Evolutionary conservation across 352 stramenopile species (phyloP).

Genomic region (Phytophthora cryptogea): DNA sequence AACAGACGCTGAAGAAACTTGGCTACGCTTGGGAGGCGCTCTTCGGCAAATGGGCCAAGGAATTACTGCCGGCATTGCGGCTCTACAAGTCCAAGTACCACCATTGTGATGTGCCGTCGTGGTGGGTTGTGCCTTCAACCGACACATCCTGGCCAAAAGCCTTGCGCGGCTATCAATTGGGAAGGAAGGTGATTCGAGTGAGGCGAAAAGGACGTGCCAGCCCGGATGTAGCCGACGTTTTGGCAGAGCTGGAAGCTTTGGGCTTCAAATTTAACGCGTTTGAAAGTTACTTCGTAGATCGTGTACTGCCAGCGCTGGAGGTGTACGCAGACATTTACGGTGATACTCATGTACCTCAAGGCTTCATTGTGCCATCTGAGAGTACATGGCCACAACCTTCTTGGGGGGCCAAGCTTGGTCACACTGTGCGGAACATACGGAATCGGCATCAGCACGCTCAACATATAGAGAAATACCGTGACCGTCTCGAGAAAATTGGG

Average conservation of each 20-base stretch:
- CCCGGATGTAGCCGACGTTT: conserved; percentile 50
- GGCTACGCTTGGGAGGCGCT: conserved; percentile 64
- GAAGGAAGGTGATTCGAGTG: conserved; percentile 76
- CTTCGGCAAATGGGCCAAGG: conserved; percentile 61
- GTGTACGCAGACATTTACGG: conserved; percentile 86
- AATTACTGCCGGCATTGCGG: conserved; percentile 68
- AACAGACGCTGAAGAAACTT: conserved; percentile 46
- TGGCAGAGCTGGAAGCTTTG: conserved; percentile 61
- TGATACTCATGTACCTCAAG: conserved; percentile 87
- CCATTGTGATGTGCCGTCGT: conserved; percentile 89
- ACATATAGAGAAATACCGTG: conserved; percentile 73
- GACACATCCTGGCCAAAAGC: conserved; percentile 72
- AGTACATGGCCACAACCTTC: conserved; percentile 80
- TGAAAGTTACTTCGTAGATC: conserved; percentile 62
- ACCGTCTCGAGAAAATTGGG: conserved; percentile 85
- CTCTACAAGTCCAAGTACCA: conserved; percentile 83
- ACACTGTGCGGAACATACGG: conserved; percentile 91
- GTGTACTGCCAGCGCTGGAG: conserved; percentile 74
- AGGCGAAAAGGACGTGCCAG: conserved; percentile 49
- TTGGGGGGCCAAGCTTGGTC: conserved; percentile 88
- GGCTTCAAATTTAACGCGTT: conserved; percentile 72
- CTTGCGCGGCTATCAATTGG: conserved; percentile 82
- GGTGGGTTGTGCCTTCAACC: conserved; percentile 51
- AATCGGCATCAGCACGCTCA: conserved; percentile 87
- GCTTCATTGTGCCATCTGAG: conserved; percentile 88